Evolutionary conservation across 1,284 basidiomycete species (phyloP).

Genomic region (Pyrrhoderma noxium): DNA sequence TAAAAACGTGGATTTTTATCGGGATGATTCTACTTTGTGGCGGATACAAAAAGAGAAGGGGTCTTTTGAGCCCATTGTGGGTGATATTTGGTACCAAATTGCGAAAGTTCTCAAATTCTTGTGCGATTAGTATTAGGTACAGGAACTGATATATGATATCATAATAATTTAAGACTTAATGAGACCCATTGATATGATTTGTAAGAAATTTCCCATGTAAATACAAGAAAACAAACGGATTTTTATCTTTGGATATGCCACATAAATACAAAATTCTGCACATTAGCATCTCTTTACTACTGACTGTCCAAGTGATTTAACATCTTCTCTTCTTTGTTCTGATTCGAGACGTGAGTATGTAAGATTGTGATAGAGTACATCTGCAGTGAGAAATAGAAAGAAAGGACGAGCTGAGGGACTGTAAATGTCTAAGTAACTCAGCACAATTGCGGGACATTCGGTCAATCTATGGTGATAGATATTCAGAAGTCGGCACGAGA

Average conservation of each 20-base stretch:
- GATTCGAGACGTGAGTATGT: slow-evolving; percentile 5
- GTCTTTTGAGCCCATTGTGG: too few relatives aligned
- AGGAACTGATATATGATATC: too few relatives aligned
- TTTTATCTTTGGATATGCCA: slow-evolving; percentile 2
- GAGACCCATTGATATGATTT: too few relatives aligned
- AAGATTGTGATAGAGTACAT: slow-evolving; percentile 16
- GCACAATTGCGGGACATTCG: too few relatives aligned
- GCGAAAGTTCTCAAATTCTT: too few relatives aligned
- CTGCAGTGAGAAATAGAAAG: slow-evolving; percentile 12
- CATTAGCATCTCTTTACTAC: slow-evolving; percentile 17
- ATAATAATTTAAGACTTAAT: too few relatives aligned
- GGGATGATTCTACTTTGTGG: too few relatives aligned
- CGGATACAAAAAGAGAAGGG: too few relatives aligned
- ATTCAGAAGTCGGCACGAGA: neutral
- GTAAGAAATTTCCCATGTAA: neutral
- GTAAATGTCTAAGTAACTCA: neutral
- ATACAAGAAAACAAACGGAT: neutral
- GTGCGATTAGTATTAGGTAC: too few relatives aligned
- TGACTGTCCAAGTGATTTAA: slow-evolving; percentile 13
- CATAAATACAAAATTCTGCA: slow-evolving; percentile 8
- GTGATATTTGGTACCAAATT: too few relatives aligned
- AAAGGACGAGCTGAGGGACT: slow-evolving; percentile 10
- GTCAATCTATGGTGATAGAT: neutral
- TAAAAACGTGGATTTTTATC: too few relatives aligned
- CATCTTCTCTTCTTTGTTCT: slow-evolving; percentile 8